Conservation (phyloP, 75 land plant genomes). For the Picea sitchensis region DNA sequence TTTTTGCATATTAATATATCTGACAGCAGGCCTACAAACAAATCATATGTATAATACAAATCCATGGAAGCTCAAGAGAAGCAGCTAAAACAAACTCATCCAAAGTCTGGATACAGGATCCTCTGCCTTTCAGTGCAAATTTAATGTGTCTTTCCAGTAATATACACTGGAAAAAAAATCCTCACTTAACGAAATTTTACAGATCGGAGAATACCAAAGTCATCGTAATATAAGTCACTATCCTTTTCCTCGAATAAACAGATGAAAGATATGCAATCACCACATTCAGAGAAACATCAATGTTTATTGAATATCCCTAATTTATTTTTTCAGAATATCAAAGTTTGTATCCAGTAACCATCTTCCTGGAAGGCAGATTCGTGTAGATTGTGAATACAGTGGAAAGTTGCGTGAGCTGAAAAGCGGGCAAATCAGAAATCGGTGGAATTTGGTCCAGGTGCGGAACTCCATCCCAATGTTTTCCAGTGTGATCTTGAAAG, state of each 20-base stretch:
- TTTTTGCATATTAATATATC: background rate
- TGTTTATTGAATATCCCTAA: background rate
- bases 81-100: background rate
- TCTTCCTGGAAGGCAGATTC: too few species aligned
- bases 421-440: background rate
- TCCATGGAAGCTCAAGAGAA: background rate
- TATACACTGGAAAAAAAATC: background rate
- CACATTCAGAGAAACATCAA: background rate
- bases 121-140: background rate
- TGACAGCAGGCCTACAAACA: background rate
- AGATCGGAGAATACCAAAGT: background rate
- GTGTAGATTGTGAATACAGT: too few species aligned
- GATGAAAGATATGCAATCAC: background rate
- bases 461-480: slow-evolving; percentile 31
- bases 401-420: too few species aligned
- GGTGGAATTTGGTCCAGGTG: background rate
- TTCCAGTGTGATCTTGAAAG: slow-evolving; percentile 4
- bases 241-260: background rate
- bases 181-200: background rate
- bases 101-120: background rate
- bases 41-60: background rate
- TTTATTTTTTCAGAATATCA: too few species aligned
- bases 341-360: too few species aligned
- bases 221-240: background rate
- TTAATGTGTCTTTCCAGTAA: background rate